Evolutionary conservation across 78 protist species (phyloP).

Genomic region (Speleostelium caveatum): DNA sequence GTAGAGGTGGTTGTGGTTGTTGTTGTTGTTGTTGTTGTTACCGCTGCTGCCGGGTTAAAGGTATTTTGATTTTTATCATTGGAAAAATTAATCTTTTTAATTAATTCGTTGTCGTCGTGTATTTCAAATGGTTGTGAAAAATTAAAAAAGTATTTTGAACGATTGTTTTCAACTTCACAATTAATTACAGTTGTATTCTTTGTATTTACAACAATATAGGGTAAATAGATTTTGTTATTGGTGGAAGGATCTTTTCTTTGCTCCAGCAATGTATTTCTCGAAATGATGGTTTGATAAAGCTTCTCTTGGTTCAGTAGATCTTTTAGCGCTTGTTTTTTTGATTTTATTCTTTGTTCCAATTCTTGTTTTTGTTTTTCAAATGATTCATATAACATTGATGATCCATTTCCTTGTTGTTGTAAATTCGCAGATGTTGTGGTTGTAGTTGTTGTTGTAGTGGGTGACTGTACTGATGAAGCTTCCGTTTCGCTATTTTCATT

Average conservation of each 20-base stretch:
- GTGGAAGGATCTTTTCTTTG: constrained; percentile 1
- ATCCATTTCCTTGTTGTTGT: neutral
- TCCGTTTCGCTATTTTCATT: neutral
- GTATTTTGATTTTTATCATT: too few species aligned
- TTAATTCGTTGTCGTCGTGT: constrained; percentile 87
- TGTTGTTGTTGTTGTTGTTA: too few species aligned
- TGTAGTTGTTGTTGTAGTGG: neutral
- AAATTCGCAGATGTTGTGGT: neutral
- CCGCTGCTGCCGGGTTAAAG: too few species aligned
- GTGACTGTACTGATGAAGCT: neutral
- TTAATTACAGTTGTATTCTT: constrained; percentile 83
- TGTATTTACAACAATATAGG: constrained; percentile 90
- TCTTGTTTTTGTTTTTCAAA: constrained; percentile 41
- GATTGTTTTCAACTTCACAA: constrained; percentile 90
- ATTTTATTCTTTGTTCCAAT: constrained; percentile 11
- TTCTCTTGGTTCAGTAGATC: constrained; percentile 42
- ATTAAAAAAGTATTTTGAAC: constrained; percentile 86
- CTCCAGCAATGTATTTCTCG: constrained; percentile 13
- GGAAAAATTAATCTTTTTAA: constrained; percentile 52
- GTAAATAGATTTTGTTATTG: constrained; percentile 71
- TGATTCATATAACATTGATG: neutral
- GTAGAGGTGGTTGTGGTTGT: too few species aligned
- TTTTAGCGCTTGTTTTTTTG: constrained; percentile 26
- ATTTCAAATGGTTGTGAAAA: constrained; percentile 89
- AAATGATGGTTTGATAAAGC: constrained; percentile 14